Base-by-base conservation (phyloP, 176 grass and related monocot genomes). In the Rhynchospora tenuis region DNA sequence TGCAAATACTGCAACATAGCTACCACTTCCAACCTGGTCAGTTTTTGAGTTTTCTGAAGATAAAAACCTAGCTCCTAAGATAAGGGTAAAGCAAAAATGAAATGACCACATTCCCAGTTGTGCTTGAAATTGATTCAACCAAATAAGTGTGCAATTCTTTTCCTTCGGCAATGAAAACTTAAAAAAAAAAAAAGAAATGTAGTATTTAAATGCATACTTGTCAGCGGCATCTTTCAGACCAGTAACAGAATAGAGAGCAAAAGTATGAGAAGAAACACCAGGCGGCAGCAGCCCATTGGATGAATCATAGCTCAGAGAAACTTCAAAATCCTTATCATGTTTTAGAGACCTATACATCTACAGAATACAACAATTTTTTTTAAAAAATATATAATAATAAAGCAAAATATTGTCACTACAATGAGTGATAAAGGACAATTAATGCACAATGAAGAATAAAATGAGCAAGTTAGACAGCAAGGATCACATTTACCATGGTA, bases 311-410 rank as follows among this genome's bases (percentile, higher is more conserved):
- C 87, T 96, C 22, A 99, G 86, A 80, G 91, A 93, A 65, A 90
- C 86, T 87, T 92, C 97, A 57, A 99, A 96, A 85, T 99, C 97
- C 81, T 89, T 99, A 58, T 89, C 84, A 79, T 99, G 88, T 88
- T 81, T 99, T 61, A 99, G 87, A 66, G 93, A 99, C 71, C 97
- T 90, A 80, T 93, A 99, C 88, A 99, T 85, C 97, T 98, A 82
- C 80, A 91, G 27, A 88, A 56, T 73, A 62, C 17, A 86, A 63
- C 4, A 24, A 50, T 15, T 13, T 26, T 73, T 15, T 26, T 73
- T 15, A 7, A 47, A 29, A 55, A 55, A 78, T 43, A 81, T 4
- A 38, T 38, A 38, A 38, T 38, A 38, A 38, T 38, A 81, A 63
- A 45, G 10, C 13, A 63, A 38, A 38, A 23, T 59, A 31, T 64